Percentiles rank a stretch among this genome's conserved stretches.
phyloP scores from a whole-genome alignment of 805 yeast genomes.

The Starmerella potacharoeniae region DNA sequence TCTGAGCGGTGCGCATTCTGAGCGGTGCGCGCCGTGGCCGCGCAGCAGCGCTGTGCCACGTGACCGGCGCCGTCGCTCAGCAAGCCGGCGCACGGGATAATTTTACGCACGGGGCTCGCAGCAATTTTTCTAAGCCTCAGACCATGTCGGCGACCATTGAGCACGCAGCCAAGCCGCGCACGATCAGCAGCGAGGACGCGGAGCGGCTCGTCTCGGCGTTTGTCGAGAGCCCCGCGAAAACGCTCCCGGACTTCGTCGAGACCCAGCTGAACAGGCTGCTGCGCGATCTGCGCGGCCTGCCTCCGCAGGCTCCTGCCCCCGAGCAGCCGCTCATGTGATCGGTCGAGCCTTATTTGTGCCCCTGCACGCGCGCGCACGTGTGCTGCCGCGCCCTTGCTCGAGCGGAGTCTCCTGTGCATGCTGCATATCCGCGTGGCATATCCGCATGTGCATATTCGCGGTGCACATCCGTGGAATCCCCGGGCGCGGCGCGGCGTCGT shows the following conservation, averaged over 20 bases:
- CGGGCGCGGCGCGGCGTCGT: too few species aligned
- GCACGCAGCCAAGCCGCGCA: slow-evolving; percentile 7
- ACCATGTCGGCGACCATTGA: slow-evolving; percentile 16
- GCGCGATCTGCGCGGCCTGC: slow-evolving; percentile 69
- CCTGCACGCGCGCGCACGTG: not conserved
- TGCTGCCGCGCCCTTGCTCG: not conserved
- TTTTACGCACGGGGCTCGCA: not conserved
- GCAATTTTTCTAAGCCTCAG: not conserved
- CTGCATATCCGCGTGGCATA: not conserved
- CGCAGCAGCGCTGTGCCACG: too few species aligned
- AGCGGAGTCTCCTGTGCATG: not conserved
- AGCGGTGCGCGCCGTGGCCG: too few species aligned
- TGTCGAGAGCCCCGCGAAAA: slow-evolving; percentile 26
- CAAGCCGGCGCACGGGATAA: too few species aligned
- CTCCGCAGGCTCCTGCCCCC: slow-evolving; percentile 37
- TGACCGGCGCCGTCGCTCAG: too few species aligned
- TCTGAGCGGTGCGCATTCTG: too few species aligned
- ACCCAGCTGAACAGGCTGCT: slow-evolving; percentile 64
- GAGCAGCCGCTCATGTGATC: not conserved
- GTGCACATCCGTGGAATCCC: too few species aligned
- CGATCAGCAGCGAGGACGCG: slow-evolving; percentile 21
- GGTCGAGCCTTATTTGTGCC: too few species aligned
- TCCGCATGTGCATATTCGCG: too few species aligned
- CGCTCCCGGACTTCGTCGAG: slow-evolving; percentile 33
- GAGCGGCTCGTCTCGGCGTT: slow-evolving; percentile 21